A percentile compares a stretch with the other conserved stretches of the same genome.
Evolutionary conservation across 257 asterid genomes (phyloP).

Genomic region (Solanum phureja): DNA sequence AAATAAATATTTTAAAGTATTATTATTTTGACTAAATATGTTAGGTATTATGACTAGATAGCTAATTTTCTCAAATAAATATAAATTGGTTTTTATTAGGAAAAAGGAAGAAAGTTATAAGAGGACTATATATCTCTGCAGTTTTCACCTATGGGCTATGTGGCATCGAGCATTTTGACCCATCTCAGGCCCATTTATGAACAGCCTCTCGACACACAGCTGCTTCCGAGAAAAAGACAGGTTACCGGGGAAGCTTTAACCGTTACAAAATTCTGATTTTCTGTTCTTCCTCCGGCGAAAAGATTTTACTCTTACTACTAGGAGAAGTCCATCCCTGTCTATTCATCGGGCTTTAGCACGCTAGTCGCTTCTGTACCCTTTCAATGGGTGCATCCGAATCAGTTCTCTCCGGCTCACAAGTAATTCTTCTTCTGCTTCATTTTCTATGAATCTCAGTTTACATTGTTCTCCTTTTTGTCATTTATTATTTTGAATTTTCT

Average conservation of each 20-base stretch:
- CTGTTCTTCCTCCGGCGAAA: background rate
- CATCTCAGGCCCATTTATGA: background rate
- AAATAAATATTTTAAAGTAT: too few relatives aligned
- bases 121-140: too few relatives aligned
- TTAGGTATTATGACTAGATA: too few relatives aligned
- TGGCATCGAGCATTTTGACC: background rate
- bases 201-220: background rate
- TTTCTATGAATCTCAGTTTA: background rate
- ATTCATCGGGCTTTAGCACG: background rate
- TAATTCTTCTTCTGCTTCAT: constrained; percentile 13
- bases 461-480: background rate
- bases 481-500: background rate
- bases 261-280: background rate
- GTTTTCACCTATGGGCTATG: background rate
- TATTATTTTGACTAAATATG: too few relatives aligned
- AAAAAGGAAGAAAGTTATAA: background rate
- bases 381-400: constrained; percentile 93
- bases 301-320: background rate
- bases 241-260: background rate
- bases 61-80: background rate
- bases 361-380: background rate
- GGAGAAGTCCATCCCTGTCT: background rate
- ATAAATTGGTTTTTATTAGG: background rate
- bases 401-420: constrained; percentile 46
- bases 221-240: background rate